These are phyloP conservation scores for Adansonia rubrostipa DNA, from an alignment of 441 rosid species.

Conservation along the genomic window DNA sequence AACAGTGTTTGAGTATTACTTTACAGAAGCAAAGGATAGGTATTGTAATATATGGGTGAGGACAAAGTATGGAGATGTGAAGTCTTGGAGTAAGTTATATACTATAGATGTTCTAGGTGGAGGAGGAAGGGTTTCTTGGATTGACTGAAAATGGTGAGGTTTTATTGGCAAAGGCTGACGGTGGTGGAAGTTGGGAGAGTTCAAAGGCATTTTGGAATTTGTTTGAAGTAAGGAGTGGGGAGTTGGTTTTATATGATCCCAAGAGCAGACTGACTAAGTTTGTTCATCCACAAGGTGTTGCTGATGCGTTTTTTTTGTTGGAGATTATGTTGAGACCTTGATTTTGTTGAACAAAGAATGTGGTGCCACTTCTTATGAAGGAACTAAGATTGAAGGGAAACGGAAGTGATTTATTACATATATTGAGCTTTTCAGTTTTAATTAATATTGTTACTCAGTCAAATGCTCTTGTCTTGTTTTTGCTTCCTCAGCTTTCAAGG, in stretches of 20 bases:
- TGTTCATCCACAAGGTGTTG: neutral
- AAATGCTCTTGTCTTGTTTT: neutral
- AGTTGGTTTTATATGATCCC: neutral
- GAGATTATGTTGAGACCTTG: neutral
- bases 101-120: neutral
- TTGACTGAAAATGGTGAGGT: constrained; percentile 19
- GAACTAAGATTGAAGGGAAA: neutral
- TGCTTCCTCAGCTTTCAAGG: neutral
- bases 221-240: neutral
- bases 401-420: neutral
- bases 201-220: neutral
- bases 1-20: neutral
- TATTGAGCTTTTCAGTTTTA: neutral
- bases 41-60: constrained; percentile 24
- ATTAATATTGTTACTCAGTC: neutral
- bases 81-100: constrained; percentile 25
- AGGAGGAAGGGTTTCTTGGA: neutral
- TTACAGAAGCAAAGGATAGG: neutral
- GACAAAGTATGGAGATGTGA: constrained; percentile 22
- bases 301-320: neutral
- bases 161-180: constrained; percentile 5
- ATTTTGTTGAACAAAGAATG: neutral
- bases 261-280: neutral
- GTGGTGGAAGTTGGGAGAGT: neutral
- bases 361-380: neutral